These are phyloP conservation scores for Juncus effusus DNA, from an alignment of 176 grass and related monocot species.

Conservation along the genomic window DNA sequence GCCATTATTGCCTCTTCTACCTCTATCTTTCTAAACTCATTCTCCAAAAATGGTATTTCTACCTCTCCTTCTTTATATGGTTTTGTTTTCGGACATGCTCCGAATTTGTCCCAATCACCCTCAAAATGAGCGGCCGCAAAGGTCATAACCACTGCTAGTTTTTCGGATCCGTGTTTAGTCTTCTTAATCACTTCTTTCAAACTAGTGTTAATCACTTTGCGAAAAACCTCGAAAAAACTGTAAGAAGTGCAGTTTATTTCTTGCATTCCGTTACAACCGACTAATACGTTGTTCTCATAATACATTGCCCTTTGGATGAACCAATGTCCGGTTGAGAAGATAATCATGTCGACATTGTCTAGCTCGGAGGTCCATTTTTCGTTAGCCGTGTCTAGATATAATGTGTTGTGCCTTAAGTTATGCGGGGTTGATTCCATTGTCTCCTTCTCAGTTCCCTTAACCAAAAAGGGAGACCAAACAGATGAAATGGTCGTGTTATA, in stretches of 20 bases:
- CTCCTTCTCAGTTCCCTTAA: slow-evolving; percentile 25
- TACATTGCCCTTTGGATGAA: slow-evolving; percentile 43
- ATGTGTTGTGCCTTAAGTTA: slow-evolving; percentile 33
- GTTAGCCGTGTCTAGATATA: slow-evolving; percentile 63
- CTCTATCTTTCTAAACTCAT: slow-evolving; percentile 35
- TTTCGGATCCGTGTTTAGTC: slow-evolving; percentile 7
- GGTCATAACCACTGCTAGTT: slow-evolving; percentile 50
- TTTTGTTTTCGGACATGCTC: slow-evolving; percentile 42
- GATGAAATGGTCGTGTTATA: slow-evolving; percentile 49
- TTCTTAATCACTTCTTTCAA: slow-evolving; percentile 34
- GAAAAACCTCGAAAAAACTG: slow-evolving; percentile 29
- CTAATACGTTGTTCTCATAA: slow-evolving; percentile 29
- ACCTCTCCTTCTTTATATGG: slow-evolving; percentile 47
- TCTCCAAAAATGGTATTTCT: slow-evolving; percentile 40
- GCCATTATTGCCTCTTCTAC: slow-evolving; percentile 43
- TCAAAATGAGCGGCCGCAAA: slow-evolving; percentile 74
- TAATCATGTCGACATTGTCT: slow-evolving; percentile 36
- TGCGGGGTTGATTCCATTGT: neutral
- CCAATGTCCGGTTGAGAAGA: slow-evolving; percentile 55
- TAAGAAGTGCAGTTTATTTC: slow-evolving; percentile 37
- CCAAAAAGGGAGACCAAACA: slow-evolving; percentile 61
- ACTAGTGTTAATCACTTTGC: slow-evolving; percentile 32
- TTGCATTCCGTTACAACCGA: slow-evolving; percentile 46
- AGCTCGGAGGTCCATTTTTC: slow-evolving; percentile 32
- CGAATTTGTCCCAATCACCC: slow-evolving; percentile 65